Evolutionary conservation across 495 filamentous ascomycete genomes (phyloP).

Genomic region (Amniculicola lignicola): DNA sequence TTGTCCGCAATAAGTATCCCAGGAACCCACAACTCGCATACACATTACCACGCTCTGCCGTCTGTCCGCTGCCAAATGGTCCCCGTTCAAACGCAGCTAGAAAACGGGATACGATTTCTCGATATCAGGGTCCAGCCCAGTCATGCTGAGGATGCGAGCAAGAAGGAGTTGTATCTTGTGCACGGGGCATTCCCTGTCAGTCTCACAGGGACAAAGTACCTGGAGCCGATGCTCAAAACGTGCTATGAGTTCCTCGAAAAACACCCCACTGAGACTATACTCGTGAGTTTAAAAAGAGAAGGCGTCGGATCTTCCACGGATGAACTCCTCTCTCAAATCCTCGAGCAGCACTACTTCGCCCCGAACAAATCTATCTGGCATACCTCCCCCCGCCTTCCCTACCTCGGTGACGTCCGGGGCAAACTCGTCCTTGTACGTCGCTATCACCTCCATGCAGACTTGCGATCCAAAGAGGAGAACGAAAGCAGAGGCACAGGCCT

Average conservation of each 20-base stretch:
- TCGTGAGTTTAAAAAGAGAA: constrained; percentile 89
- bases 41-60: constrained; percentile 75
- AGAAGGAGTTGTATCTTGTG: constrained; percentile 62
- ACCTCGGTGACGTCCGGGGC: constrained; percentile 73
- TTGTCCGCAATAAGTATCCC: constrained; percentile 85
- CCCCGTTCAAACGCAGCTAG: constrained; percentile 67
- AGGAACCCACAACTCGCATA: constrained; percentile 92
- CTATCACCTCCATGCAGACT: constrained; percentile 62
- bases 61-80: constrained; percentile 93
- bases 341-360: constrained; percentile 66
- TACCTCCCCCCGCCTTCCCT: constrained; percentile 73
- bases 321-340: constrained; percentile 67
- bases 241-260: constrained; percentile 70
- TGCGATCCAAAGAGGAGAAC: constrained; percentile 44
- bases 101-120: constrained; percentile 91
- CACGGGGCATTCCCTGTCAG: constrained; percentile 78
- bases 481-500: constrained; percentile 61
- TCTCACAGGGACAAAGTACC: constrained; percentile 67
- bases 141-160: constrained; percentile 52
- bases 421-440: constrained; percentile 84
- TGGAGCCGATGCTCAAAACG: constrained; percentile 66
- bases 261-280: constrained; percentile 76
- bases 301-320: constrained; percentile 78
- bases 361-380: constrained; percentile 67
- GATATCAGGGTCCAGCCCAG: constrained; percentile 78